These are phyloP conservation scores for Tranzscheliella williamsii DNA, from an alignment of 1,284 basidiomycete genomes.

Conservation along the genomic window DNA sequence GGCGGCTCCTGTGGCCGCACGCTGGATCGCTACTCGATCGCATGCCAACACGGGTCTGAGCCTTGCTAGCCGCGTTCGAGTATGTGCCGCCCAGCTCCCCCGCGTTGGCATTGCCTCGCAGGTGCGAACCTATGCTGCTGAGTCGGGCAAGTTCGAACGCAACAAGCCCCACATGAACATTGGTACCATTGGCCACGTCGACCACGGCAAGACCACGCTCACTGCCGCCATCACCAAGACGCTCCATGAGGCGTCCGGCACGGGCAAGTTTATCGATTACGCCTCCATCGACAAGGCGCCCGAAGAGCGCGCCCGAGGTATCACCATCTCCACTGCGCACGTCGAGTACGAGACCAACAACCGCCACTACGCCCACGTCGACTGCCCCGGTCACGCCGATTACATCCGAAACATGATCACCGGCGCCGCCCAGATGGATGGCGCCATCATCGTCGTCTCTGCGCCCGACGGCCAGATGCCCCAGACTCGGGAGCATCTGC, in stretches of 20 bases:
- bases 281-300: conserved; percentile 99
- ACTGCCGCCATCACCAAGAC: conserved; percentile 99
- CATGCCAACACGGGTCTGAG: conserved; percentile 22
- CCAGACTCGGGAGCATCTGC: conserved; percentile 96
- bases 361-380: conserved; percentile 98
- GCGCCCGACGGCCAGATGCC: conserved; percentile 99
- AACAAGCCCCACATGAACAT: conserved; percentile 88
- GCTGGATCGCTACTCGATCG: conserved; percentile 26
- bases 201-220: conserved; percentile 77
- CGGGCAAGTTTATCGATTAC: conserved; percentile 95
- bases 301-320: conserved; percentile 98
- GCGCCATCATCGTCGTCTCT: conserved; percentile 75
- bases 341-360: conserved; percentile 92
- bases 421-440: conserved; percentile 97
- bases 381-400: conserved; percentile 76
- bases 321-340: conserved; percentile 86
- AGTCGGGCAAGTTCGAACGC: conserved; percentile 76
- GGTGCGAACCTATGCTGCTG: conserved; percentile 65
- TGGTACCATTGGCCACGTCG: conserved; percentile 63
- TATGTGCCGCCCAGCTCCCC: conserved; percentile 26
- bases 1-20: conserved; percentile 20
- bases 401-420: conserved; percentile 89
- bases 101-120: conserved; percentile 31
- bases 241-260: conserved; percentile 74
- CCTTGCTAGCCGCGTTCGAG: conserved; percentile 23